phyloP scores from a whole-genome alignment of 148 eudicot genomes.

The Beta vulgaris region DNA sequence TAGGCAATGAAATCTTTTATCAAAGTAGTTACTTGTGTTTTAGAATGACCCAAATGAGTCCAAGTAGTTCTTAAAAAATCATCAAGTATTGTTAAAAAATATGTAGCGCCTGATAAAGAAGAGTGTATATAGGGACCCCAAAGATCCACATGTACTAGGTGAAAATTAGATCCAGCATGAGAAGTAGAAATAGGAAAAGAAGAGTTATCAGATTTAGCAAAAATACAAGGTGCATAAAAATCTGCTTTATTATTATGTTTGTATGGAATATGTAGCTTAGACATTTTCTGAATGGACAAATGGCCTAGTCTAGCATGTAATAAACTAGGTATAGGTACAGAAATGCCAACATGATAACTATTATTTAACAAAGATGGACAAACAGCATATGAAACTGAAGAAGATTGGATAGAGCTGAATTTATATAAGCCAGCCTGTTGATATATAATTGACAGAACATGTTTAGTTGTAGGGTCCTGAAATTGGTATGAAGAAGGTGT shows the following conservation, averaged over 20 bases:
- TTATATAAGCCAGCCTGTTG: neutral
- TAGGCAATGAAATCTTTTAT: neutral
- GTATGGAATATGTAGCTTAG: no score
- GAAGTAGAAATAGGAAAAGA: neutral
- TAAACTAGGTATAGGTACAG: neutral
- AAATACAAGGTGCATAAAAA: neutral
- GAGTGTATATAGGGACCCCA: no score
- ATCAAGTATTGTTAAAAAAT: no score
- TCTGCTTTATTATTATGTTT: neutral
- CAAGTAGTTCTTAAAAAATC: no score
- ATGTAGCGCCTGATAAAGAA: no score
- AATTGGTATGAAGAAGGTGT: no score
- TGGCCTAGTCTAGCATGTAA: conserved; percentile 10
- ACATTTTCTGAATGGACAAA: neutral
- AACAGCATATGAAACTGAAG: neutral
- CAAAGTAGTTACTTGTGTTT: no score
- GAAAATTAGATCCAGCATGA: neutral
- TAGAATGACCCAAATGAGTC: no score
- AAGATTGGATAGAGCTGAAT: no score
- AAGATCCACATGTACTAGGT: conserved; percentile 1
- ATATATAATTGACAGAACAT: neutral
- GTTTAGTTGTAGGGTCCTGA: neutral
- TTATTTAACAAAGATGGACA: no score
- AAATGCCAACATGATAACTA: neutral
- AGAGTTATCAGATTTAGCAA: neutral